phyloP scores from a whole-genome alignment of 441 rosid species.

The Francoa sonchifolia region DNA sequence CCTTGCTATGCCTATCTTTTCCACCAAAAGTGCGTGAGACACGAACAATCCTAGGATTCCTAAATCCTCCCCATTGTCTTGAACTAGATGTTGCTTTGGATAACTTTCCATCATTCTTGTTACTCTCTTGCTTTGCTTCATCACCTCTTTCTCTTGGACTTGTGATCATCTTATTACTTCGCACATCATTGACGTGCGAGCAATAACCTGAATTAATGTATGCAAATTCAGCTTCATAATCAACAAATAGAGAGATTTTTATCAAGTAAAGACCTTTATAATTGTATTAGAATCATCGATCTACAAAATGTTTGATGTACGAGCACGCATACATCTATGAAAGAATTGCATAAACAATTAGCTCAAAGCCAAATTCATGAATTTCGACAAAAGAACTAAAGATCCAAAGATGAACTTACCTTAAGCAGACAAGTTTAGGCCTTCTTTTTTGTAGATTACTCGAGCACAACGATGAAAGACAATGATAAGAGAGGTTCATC shows the following conservation, averaged over 20 bases:
- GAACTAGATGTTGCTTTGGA: slow-evolving; percentile 25
- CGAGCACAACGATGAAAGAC: too few species aligned
- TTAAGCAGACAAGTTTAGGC: slow-evolving; percentile 9
- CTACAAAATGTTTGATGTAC: too few species aligned
- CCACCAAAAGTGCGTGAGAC: slow-evolving; percentile 75
- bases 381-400: background rate
- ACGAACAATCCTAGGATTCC: slow-evolving; percentile 81
- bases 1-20: slow-evolving; percentile 94
- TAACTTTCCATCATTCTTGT: slow-evolving; percentile 15
- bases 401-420: slow-evolving; percentile 17
- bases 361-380: background rate
- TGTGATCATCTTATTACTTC: slow-evolving; percentile 36
- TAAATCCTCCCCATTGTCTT: slow-evolving; percentile 70
- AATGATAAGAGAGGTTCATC: too few species aligned
- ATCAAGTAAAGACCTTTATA: too few species aligned
- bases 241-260: too few species aligned
- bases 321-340: background rate
- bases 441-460: too few species aligned
- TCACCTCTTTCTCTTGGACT: slow-evolving; percentile 26
- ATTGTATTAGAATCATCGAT: too few species aligned
- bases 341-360: background rate
- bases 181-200: slow-evolving; percentile 20
- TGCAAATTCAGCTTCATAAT: too few species aligned
- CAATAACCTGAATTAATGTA: background rate
- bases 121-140: slow-evolving; percentile 51